These are phyloP conservation scores for Dalbergia oliveri DNA, from an alignment of 306 rosid genomes.

Conservation along the genomic window DNA sequence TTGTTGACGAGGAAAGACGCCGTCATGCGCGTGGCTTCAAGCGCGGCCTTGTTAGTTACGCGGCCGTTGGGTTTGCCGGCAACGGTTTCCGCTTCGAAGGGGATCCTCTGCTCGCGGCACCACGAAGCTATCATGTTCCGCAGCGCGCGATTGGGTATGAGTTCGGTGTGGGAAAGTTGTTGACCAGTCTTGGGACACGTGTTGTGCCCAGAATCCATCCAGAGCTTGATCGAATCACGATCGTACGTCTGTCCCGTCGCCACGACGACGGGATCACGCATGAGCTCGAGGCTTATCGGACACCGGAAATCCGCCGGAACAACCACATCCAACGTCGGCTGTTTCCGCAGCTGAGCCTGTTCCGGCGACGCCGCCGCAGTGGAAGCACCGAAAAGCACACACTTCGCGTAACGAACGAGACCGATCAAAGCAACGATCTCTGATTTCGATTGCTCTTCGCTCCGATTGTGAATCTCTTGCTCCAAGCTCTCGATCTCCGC, in stretches of 20 bases:
- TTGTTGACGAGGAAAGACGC: constrained; percentile 71
- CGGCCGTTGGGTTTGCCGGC: constrained; percentile 53
- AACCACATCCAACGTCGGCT: constrained; percentile 52
- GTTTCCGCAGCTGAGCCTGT: constrained; percentile 29
- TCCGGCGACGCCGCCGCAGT: constrained; percentile 51
- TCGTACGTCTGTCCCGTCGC: constrained; percentile 99
- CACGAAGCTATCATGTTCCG: constrained; percentile 77
- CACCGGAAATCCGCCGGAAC: constrained; percentile 80
- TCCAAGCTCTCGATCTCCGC: constrained; percentile 79
- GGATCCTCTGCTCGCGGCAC: constrained; percentile 81
- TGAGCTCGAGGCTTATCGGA: constrained; percentile 82
- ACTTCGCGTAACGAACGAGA: constrained; percentile 80
- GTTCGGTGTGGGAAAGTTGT: constrained; percentile 66
- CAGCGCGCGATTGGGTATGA: constrained; percentile 75
- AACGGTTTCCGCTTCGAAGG: constrained; percentile 58
- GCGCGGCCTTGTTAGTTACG: constrained; percentile 67
- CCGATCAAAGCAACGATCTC: constrained; percentile 78
- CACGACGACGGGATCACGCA: constrained; percentile 89
- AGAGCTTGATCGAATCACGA: constrained; percentile 68
- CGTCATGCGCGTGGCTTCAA: constrained; percentile 84
- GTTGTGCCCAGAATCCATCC: constrained; percentile 90
- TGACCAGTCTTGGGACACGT: constrained; percentile 99
- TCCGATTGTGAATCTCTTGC: constrained; percentile 72
- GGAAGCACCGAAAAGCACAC: constrained; percentile 83
- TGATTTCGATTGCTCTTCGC: constrained; percentile 68